phyloP scores from a whole-genome alignment of 441 rosid genomes.

The Jatropha podagrica region DNA sequence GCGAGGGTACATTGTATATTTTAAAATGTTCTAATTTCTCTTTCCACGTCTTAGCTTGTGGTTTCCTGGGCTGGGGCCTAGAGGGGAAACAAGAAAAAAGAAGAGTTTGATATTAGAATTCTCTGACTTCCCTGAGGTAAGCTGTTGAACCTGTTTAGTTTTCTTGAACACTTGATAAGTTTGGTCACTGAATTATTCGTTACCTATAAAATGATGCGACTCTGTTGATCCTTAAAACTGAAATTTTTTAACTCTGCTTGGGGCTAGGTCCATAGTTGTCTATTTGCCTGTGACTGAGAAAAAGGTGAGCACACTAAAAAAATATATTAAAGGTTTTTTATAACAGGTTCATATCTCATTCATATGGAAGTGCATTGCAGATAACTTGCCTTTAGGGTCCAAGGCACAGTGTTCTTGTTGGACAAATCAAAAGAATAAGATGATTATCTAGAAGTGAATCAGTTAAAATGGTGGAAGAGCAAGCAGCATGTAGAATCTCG shows the following conservation, averaged over 20 bases:
- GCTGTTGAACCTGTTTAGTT: constrained; percentile 19
- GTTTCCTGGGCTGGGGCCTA: neutral
- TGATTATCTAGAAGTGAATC: neutral
- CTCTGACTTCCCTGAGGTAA: neutral
- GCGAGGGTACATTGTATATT: constrained; percentile 19
- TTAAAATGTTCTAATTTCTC: constrained; percentile 4
- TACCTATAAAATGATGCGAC: neutral
- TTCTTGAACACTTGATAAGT: neutral
- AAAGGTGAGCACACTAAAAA: constrained; percentile 14
- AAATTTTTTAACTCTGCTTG: neutral
- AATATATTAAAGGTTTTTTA: neutral
- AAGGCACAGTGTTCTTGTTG: neutral
- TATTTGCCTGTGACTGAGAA: neutral
- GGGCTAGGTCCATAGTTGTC: neutral
- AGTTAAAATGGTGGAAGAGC: neutral
- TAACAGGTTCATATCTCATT: neutral
- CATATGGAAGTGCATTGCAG: neutral
- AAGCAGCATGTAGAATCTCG: neutral
- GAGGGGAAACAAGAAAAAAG: neutral
- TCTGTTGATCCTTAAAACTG: neutral
- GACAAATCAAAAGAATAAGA: neutral
- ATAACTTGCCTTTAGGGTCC: neutral
- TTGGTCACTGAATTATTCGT: neutral
- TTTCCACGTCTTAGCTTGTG: neutral
- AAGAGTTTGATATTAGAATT: neutral